Conservation (phyloP, 2,329 filamentous ascomycete species). For the Teratosphaeria viscida region DNA sequence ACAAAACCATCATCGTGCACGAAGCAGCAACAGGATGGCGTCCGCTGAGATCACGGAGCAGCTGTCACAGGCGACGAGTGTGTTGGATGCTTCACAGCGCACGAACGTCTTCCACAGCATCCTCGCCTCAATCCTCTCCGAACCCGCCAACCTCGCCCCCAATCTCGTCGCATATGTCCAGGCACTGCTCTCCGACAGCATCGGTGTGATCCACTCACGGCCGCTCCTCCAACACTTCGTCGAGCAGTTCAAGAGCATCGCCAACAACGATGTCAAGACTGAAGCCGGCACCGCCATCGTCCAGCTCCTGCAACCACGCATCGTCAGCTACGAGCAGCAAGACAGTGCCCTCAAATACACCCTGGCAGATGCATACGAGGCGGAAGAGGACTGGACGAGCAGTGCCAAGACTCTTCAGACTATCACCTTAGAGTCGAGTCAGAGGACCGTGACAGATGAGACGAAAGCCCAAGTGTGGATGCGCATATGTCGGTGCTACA, state of each 20-base stretch:
- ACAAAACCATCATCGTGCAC: neutral
- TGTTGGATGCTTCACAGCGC: slow-evolving; percentile 10
- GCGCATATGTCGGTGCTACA: slow-evolving; percentile 83
- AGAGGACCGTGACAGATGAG: slow-evolving; percentile 70
- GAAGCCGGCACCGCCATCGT: slow-evolving; percentile 64
- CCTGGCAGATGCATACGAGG: slow-evolving; percentile 73
- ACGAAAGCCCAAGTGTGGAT: slow-evolving; percentile 83
- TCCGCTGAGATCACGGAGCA: slow-evolving; percentile 5
- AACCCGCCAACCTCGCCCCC: slow-evolving; percentile 37
- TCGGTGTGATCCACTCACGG: slow-evolving; percentile 68
- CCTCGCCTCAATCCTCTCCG: slow-evolving; percentile 45
- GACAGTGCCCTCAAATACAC: slow-evolving; percentile 68
- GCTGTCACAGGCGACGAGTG: slow-evolving; percentile 7
- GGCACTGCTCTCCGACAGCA: slow-evolving; percentile 54
- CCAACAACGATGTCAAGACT: slow-evolving; percentile 57
- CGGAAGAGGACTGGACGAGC: slow-evolving; percentile 65
- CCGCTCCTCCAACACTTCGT: slow-evolving; percentile 60
- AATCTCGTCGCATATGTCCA: slow-evolving; percentile 57
- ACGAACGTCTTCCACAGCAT: slow-evolving; percentile 47
- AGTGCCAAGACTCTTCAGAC: slow-evolving; percentile 71
- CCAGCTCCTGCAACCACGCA: slow-evolving; percentile 52
- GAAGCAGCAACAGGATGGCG: neutral
- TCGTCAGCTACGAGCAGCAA: slow-evolving; percentile 75
- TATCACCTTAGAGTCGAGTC: slow-evolving; percentile 81
- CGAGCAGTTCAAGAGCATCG: slow-evolving; percentile 49